Evolutionary conservation across 371 early-diverging fungal genomes (phyloP), one percentile per base, ranked within the genome.

Genomic region (Actinomucor elegans): DNA sequence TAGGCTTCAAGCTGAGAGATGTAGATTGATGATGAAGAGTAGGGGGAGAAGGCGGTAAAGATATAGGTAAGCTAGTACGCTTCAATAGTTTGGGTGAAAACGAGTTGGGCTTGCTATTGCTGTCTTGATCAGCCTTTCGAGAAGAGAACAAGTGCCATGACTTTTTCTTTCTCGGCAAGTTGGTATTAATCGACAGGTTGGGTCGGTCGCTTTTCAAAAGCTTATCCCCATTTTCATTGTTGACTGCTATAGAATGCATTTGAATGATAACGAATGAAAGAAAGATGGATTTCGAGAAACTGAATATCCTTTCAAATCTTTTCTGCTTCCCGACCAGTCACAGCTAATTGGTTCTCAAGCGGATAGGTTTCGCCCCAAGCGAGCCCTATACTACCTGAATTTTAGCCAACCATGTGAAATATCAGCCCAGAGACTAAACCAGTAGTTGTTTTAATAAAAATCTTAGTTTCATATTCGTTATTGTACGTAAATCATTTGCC

Each of bases 381-480:
- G 21, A 41, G 41, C 26, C 24, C 41, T 41, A 41, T 26, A 26
- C 24, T 41, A 24, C 21, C 24, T 26, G 26, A 41, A 41, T 41
- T 41, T 41, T 41, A 41, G 4, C 41, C 41, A 41, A 41, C 41
- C 41, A 38, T n/a, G n/a, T n/a, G n/a, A n/a, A n/a, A n/a, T n/a
- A n/a, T n/a, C n/a, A n/a, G n/a, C n/a, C n/a, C n/a, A n/a, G n/a
- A n/a, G n/a, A n/a, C n/a, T n/a, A n/a, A n/a, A n/a, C n/a, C n/a
- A n/a, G n/a, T n/a, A n/a, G n/a, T n/a, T n/a, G n/a, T n/a, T n/a
- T n/a, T n/a, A n/a, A n/a, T n/a, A n/a, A n/a, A n/a, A n/a, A n/a
- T n/a, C n/a, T n/a, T n/a, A n/a, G n/a, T n/a, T n/a, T n/a, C n/a
- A n/a, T n/a, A n/a, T n/a, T n/a, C n/a, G n/a, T n/a, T n/a, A n/a